Percentiles rank a stretch among this genome's conserved stretches.
These are phyloP conservation scores for Sarcodon sp. DNA, from an alignment of 768 basidiomycete genomes.

Conservation along the genomic window DNA sequence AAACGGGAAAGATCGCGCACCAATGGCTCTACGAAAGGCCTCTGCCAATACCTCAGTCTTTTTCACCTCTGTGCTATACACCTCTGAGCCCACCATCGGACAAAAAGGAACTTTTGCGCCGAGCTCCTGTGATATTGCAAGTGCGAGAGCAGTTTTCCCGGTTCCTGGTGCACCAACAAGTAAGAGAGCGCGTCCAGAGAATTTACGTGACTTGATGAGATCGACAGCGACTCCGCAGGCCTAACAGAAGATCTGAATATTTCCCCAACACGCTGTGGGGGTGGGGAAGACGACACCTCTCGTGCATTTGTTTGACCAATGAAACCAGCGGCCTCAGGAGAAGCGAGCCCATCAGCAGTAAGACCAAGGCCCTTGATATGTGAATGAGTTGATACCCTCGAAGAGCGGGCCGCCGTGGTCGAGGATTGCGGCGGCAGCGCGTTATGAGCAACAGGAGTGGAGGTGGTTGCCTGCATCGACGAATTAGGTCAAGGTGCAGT, in stretches of 20 bases:
- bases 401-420: constrained; percentile 49
- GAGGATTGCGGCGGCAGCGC: constrained; percentile 59
- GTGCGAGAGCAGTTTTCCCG: constrained; percentile 92
- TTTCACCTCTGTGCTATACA: constrained; percentile 94
- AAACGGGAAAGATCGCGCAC: constrained; percentile 30
- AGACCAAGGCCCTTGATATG: constrained; percentile 96
- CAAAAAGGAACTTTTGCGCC: constrained; percentile 95
- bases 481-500: background rate
- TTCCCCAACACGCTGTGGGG: background rate
- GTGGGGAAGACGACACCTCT: constrained; percentile 41
- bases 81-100: constrained; percentile 97
- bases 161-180: constrained; percentile 95
- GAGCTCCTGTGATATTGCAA: constrained; percentile 92
- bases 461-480: constrained; percentile 8
- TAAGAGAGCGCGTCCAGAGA: constrained; percentile 85
- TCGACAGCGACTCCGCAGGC: constrained; percentile 88
- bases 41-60: constrained; percentile 98
- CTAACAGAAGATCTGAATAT: constrained; percentile 24
- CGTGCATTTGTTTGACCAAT: constrained; percentile 84
- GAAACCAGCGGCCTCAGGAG: constrained; percentile 68
- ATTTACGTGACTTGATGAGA: constrained; percentile 82
- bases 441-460: constrained; percentile 37
- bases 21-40: constrained; percentile 89
- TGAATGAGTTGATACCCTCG: constrained; percentile 83
- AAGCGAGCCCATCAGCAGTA: constrained; percentile 70